phyloP scores from a whole-genome alignment of 2,329 filamentous ascomycete genomes.

The Emmonsiellopsis sp. region DNA sequence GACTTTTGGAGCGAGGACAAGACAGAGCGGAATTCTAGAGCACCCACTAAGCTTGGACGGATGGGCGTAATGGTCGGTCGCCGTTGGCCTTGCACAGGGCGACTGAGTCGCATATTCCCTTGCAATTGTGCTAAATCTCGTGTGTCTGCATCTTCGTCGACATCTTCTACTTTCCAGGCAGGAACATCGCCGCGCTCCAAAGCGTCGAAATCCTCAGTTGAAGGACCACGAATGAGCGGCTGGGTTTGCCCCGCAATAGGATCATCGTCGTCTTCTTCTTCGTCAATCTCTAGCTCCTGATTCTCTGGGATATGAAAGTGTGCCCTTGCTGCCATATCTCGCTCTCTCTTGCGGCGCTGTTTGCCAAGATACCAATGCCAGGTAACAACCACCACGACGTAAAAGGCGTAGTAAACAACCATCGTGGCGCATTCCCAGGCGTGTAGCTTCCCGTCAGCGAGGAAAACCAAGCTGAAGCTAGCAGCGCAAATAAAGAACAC shows the following conservation, averaged over 20 bases:
- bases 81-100: conserved; percentile 55
- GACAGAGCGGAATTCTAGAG: conserved; percentile 85
- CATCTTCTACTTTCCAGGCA: conserved; percentile 43
- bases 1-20: conserved; percentile 78
- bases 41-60: conserved; percentile 83
- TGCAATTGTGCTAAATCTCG: conserved; percentile 68
- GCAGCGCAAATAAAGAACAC: conserved; percentile 85
- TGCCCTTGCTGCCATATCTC: conserved; percentile 62
- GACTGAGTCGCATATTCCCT: conserved; percentile 82
- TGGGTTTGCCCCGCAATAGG: conserved; percentile 26
- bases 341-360: conserved; percentile 50
- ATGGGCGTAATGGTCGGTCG: conserved; percentile 74
- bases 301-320: conserved; percentile 57
- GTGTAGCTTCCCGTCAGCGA: conserved; percentile 73
- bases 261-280: conserved; percentile 48
- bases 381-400: conserved; percentile 74
- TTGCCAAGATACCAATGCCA: conserved; percentile 83
- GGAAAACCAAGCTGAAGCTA: conserved; percentile 74
- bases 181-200: conserved; percentile 45
- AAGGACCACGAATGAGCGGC: conserved; percentile 36
- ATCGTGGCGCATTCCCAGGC: conserved; percentile 85
- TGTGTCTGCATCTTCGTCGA: conserved; percentile 47
- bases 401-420: conserved; percentile 85
- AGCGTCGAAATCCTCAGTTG: conserved; percentile 54
- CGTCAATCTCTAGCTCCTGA: conserved; percentile 49